Conservation (phyloP, 2,329 filamentous ascomycete species). For the Dactylella cylindrospora region DNA sequence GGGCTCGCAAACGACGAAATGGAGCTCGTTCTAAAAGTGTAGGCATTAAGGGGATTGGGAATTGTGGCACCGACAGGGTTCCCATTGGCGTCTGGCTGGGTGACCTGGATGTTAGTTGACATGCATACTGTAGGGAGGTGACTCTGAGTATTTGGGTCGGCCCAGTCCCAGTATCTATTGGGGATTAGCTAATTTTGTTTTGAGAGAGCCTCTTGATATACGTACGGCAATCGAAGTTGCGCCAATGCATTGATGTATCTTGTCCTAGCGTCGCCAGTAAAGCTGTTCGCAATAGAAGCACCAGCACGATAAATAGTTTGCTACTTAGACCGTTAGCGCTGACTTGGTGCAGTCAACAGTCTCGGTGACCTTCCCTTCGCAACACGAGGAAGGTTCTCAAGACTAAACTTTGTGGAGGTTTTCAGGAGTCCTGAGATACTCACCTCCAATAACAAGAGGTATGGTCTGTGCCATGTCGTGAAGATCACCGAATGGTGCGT, state of each 20-base stretch:
- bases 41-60: slow-evolving; percentile 28
- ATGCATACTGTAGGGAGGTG: slow-evolving; percentile 36
- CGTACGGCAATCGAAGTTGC: slow-evolving; percentile 47
- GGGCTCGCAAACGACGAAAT: no score
- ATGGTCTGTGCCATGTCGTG: slow-evolving; percentile 50
- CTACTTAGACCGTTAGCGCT: slow-evolving; percentile 13
- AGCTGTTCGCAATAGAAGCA: slow-evolving; percentile 30
- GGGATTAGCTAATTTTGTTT: neutral
- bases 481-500: slow-evolving; percentile 43
- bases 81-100: slow-evolving; percentile 22
- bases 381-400: no score
- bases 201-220: neutral
- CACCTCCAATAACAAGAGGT: slow-evolving; percentile 49
- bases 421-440: slow-evolving; percentile 3
- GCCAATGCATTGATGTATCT: slow-evolving; percentile 44
- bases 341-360: neutral
- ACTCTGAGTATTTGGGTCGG: slow-evolving; percentile 24
- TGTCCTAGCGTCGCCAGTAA: slow-evolving; percentile 27
- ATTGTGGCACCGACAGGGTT: slow-evolving; percentile 8
- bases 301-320: slow-evolving; percentile 41
- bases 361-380: neutral
- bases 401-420: neutral
- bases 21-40: slow-evolving; percentile 6
- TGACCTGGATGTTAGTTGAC: slow-evolving; percentile 24
- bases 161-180: slow-evolving; percentile 48